Percentiles rank a stretch among this genome's conserved stretches.
These are phyloP conservation scores for Gillenia trifoliata DNA, from an alignment of 306 rosid species.

Conservation along the genomic window DNA sequence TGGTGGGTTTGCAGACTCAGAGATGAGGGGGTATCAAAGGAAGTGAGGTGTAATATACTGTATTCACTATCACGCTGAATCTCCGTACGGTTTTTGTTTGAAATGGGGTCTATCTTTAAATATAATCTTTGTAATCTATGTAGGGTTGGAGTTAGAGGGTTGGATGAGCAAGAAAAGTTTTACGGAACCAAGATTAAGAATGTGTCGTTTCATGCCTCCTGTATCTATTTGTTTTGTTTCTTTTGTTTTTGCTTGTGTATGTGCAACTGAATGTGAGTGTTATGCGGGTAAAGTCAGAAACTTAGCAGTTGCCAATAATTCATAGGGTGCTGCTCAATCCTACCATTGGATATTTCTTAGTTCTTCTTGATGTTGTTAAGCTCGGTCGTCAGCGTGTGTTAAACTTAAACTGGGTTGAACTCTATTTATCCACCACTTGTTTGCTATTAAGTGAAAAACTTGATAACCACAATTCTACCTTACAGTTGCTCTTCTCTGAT, in stretches of 20 bases:
- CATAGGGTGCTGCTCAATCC: background rate
- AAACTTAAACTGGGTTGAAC: background rate
- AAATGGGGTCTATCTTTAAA: background rate
- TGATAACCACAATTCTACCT: background rate
- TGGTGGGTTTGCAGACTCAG: background rate
- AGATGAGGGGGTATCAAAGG: background rate
- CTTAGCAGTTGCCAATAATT: background rate
- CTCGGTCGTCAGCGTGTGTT: background rate
- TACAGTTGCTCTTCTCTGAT: constrained; percentile 55
- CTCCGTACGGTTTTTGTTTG: background rate
- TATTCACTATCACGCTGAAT: background rate
- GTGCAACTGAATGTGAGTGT: background rate
- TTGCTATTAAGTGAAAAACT: constrained; percentile 10
- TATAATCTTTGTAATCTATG: background rate
- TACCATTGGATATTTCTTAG: background rate
- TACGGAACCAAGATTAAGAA: background rate
- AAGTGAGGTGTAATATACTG: background rate
- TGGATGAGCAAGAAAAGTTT: background rate
- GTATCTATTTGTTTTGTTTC: background rate
- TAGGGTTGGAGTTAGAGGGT: background rate
- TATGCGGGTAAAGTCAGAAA: background rate
- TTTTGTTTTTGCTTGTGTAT: background rate
- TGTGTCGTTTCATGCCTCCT: background rate
- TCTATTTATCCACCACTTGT: background rate
- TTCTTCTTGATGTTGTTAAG: background rate